phyloP scores from a whole-genome alignment of 1,139 yeast species.

The Arxiozyma slooffiae region DNA sequence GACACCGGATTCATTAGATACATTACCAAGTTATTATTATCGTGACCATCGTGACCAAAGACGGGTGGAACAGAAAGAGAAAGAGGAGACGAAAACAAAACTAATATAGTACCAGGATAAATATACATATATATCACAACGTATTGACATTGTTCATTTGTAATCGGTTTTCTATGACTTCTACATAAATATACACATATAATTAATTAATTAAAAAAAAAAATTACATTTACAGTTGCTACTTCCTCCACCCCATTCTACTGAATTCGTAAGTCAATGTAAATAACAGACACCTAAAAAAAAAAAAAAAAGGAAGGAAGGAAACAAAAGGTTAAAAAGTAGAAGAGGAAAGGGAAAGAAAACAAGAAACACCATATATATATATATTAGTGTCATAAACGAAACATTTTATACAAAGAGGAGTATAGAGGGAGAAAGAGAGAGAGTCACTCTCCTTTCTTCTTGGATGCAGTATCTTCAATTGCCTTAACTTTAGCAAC shows the following conservation, averaged over 20 bases:
- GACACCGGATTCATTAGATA: constrained; percentile 9
- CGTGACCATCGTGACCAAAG: neutral
- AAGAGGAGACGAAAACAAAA: neutral
- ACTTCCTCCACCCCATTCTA: no score
- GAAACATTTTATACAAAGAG: no score
- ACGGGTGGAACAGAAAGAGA: neutral
- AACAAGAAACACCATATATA: no score
- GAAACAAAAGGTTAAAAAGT: no score
- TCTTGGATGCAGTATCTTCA: neutral
- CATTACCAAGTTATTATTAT: constrained; percentile 12
- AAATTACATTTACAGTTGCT: no score
- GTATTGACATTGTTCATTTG: neutral
- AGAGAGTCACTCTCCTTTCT: constrained; percentile 1
- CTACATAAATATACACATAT: no score
- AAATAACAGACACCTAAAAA: no score
- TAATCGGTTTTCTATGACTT: neutral
- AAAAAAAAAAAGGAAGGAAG: no score
- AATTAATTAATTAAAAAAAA: no score
- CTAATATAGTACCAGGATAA: neutral
- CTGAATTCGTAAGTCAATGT: no score
- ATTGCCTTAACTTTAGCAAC: constrained; percentile 5
- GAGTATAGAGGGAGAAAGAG: neutral
- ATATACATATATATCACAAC: neutral
- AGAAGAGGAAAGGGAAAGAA: no score
- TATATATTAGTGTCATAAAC: neutral